Conservation (phyloP, 345 rosid species). For the Brassica cretica region DNA sequence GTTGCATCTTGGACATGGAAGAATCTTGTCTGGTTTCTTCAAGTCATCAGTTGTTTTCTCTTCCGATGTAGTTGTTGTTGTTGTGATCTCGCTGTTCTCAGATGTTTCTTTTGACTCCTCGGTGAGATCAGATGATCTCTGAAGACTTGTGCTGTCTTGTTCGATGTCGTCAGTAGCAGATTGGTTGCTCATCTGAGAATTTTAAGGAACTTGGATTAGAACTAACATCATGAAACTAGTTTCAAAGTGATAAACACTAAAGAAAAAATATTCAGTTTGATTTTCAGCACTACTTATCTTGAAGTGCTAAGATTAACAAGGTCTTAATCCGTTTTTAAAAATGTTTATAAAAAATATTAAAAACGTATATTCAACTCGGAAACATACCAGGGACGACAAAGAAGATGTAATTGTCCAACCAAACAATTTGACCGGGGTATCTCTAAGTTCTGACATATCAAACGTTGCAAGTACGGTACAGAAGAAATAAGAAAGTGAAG, state of each 20-base stretch:
- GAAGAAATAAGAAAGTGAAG: conserved; percentile 12
- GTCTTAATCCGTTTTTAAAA: not conserved
- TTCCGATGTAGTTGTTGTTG: conserved; percentile 42
- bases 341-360: not conserved
- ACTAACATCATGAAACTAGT: conserved; percentile 8
- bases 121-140: conserved; percentile 29
- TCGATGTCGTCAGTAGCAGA: conserved; percentile 1
- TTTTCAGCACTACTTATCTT: not conserved
- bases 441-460: conserved; percentile 17
- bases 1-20: conserved; percentile 85
- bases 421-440: conserved; percentile 28
- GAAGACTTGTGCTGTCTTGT: conserved; percentile 16
- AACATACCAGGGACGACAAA: conserved; percentile 33
- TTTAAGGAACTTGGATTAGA: conserved; percentile 7
- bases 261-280: not conserved
- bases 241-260: not conserved
- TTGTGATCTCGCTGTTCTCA: conserved; percentile 39
- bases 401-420: conserved; percentile 33
- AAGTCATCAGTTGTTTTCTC: conserved; percentile 31
- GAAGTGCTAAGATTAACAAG: not conserved
- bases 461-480: not conserved
- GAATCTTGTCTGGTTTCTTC: conserved; percentile 68
- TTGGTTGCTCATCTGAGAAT: conserved; percentile 20
- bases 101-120: conserved; percentile 40
- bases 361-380: not conserved